Base-by-base conservation (phyloP, 108 stramenopile species). In the Cyclotella atomus region DNA sequence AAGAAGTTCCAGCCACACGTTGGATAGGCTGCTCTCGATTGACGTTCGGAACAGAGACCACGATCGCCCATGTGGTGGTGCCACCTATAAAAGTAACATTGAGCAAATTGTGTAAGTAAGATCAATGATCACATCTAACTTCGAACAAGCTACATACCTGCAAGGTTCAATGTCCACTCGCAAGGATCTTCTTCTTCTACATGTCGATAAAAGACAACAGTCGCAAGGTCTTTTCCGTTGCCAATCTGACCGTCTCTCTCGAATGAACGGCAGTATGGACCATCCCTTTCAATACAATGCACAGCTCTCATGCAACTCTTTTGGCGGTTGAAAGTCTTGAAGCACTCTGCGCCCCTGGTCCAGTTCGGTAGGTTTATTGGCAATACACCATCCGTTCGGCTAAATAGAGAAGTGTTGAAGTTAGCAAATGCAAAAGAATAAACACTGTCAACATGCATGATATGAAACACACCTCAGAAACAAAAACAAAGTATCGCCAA, bases 401-500 rank as follows among this genome's bases (percentile, higher is more conserved):
- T 74, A 17, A 53, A 36, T 28, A 33, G 8, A 33, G 2, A 57
- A 70, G 14, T 30, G 1, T 2, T 15, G 7, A 49, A 0, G 19
- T 64, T 56, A 73, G 28, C 25, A 59, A 33, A 50, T 19, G 27
- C 20, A 41, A 32, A 20, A 9, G 62, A 56, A 32, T 23, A 43
- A 28, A 19, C 19, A 59, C 16, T 46, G 23, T 28, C 16, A 59
- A 57, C 45, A 50, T 7, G 24, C 24, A 23, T 59, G 21, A 5
- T 16, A 14, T 2, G 0, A 32, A 46, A 28, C 55, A 32, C 43
- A 66, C 65, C 45, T 65, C 0, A 79, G 61, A 23, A 79, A 79
- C 33, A 79, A 44, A 36, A 79, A 79, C 7, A 79, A 45, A 19
- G 79, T 81, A 61, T 81, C 79, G 15, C 72, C 80, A 62, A 73